Conservation (phyloP, 2,329 filamentous ascomycete species). For the Colletotrichum brevisporum region DNA sequence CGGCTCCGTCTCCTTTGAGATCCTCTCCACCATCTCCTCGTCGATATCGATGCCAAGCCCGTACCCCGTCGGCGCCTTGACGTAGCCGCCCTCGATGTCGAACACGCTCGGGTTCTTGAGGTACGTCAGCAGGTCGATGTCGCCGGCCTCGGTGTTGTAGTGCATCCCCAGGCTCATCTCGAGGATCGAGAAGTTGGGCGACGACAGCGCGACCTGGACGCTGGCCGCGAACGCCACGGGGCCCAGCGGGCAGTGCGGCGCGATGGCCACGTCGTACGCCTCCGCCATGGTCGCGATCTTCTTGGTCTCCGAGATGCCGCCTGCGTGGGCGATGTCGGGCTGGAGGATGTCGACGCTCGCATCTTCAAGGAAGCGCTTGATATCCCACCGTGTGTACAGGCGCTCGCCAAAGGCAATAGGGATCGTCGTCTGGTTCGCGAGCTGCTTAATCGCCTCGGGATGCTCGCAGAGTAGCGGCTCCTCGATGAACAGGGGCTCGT, state of each 20-base stretch:
- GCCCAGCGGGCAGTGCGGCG: conserved; percentile 76
- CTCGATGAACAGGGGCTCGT: conserved; percentile 76
- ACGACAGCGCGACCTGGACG: conserved; percentile 70
- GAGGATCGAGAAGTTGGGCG: conserved; percentile 74
- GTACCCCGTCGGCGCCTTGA: conserved; percentile 65
- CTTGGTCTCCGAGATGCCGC: conserved; percentile 75
- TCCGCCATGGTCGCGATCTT: conserved; percentile 76
- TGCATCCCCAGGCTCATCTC: conserved; percentile 81
- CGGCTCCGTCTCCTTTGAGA: conserved; percentile 63
- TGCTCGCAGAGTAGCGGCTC: conserved; percentile 77
- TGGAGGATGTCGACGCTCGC: conserved; percentile 75
- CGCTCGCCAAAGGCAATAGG: conserved; percentile 77
- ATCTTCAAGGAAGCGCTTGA: conserved; percentile 74
- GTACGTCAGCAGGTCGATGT: conserved; percentile 71
- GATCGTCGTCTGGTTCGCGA: conserved; percentile 67
- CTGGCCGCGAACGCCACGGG: conserved; percentile 77
- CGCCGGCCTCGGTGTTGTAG: conserved; percentile 68
- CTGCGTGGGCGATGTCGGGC: conserved; percentile 74
- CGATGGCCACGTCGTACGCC: conserved; percentile 75
- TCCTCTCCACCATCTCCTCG: conserved; percentile 71
- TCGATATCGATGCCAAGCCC: conserved; percentile 75
- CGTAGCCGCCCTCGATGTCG: conserved; percentile 69
- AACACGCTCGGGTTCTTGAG: conserved; percentile 71
- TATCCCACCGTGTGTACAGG: conserved; percentile 76
- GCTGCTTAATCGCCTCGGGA: conserved; percentile 68